Base-by-base conservation (phyloP, 2,329 filamentous ascomycete genomes). In the Chaetomiaceae sp. region DNA sequence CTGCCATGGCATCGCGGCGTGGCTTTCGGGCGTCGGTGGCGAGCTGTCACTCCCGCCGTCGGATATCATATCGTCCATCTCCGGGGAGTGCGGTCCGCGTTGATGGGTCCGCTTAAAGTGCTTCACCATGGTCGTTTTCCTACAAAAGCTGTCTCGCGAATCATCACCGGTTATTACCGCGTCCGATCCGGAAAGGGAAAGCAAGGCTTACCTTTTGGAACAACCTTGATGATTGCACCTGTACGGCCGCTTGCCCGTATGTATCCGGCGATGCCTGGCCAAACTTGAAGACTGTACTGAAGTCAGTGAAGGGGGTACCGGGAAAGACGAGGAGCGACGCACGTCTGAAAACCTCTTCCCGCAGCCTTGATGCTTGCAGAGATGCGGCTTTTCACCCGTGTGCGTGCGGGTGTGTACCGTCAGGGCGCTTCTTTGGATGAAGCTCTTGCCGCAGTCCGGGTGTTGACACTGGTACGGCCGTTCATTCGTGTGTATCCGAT, bases 91-190 rank as follows among this genome's bases (percentile, higher is more conserved):
- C 51, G 80, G 70, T 34, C 81, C 77, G 58, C 80, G 76, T 62
- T 83, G 80, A 64, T 85, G 81, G 1, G 80, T 82, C 23, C 81
- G 74, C 48, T 81, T 73, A 64, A 85, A 81, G 65, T 85, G 82
- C 69, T 85, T 85, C 51, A 85, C 80, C 82, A 85, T 84, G 51
- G 83, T 87, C 5, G 84, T 87, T 68, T 88, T 88, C 51, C 85
- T 77, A 68, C 84, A 88, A 66, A 88, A 88, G 67, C 84, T 86
- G 59, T 31, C 11, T 22, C 20, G 22, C 19, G n/a, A 29, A 62
- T 40, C 60, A 54, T 29, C 15, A 23, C 27, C 47, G 47, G 58
- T 63, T 60, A 64, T 59, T 59, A 43, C 54, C 55, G 47, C 15
- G 44, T 29, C 31, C 9, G 47, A 14, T 3, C 12, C 20, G 19